Evolutionary conservation across 208 protist genomes (phyloP).

Genomic region (Tetramitus jugosus): DNA sequence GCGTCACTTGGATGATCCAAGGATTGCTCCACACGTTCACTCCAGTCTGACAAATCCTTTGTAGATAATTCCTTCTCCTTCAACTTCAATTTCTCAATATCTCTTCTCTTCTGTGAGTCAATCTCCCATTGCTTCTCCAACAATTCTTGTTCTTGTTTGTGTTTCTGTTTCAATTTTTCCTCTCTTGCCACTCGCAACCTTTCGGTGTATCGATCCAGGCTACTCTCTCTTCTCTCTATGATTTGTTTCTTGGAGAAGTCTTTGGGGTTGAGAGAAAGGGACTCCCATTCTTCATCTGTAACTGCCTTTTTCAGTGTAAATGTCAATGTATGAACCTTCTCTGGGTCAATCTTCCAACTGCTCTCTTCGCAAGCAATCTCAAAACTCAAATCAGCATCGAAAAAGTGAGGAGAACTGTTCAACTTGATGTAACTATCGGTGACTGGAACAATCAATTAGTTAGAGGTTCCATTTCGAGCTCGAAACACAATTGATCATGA

Average conservation of each 20-base stretch:
- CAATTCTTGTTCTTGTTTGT: background rate
- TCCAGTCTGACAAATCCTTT: background rate
- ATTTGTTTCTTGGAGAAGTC: constrained; percentile 5
- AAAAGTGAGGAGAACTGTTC: background rate
- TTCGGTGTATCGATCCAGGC: background rate
- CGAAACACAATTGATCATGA: no score
- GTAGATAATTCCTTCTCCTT: background rate
- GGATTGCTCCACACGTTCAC: background rate
- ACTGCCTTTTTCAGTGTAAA: background rate
- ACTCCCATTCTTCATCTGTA: background rate
- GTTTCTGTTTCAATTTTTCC: background rate
- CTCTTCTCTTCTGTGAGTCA: background rate
- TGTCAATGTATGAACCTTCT: background rate
- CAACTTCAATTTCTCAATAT: no score
- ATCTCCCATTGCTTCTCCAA: background rate
- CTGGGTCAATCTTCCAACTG: no score
- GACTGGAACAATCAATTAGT: background rate
- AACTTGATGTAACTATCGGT: constrained; percentile 1
- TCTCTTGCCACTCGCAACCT: background rate
- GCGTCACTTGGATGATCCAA: background rate
- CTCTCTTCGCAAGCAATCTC: background rate
- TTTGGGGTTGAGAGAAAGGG: background rate
- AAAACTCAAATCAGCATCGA: background rate
- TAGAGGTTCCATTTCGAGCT: background rate
- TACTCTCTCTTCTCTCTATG: background rate